Evolutionary conservation across 1,284 basidiomycete genomes (phyloP).

Genomic region (Gymnopus androsaceus): DNA sequence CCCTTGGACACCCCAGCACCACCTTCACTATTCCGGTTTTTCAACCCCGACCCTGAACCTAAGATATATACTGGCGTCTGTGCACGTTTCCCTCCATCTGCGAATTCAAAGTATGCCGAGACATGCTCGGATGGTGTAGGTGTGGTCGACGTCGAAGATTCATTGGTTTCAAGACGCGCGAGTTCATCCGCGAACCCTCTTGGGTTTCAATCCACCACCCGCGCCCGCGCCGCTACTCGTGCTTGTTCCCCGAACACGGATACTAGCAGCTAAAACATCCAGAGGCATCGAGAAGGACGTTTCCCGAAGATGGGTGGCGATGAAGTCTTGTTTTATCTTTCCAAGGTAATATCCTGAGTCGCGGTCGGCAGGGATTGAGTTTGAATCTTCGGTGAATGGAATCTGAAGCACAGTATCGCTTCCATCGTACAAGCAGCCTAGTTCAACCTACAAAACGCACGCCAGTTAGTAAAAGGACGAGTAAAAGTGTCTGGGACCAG

Average conservation of each 20-base stretch:
- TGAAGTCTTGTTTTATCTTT: too few relatives aligned
- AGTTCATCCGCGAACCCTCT: constrained; percentile 2
- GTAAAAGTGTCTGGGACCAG: too few relatives aligned
- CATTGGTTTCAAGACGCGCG: background rate
- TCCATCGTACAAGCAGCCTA: constrained; percentile 44
- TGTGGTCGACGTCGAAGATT: background rate
- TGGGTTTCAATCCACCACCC: constrained; percentile 2
- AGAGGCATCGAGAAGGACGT: constrained; percentile 12
- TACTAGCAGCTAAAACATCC: constrained; percentile 6
- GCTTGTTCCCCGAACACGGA: constrained; percentile 15
- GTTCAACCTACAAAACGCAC: background rate
- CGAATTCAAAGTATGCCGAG: constrained; percentile 12
- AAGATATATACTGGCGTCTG: constrained; percentile 61
- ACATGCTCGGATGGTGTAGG: background rate
- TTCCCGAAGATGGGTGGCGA: constrained; percentile 11
- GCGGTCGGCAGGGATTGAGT: background rate
- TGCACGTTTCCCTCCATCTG: constrained; percentile 53
- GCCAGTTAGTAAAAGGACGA: too few relatives aligned
- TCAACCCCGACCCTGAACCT: too few relatives aligned
- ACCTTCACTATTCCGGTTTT: too few relatives aligned
- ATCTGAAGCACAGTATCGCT: constrained; percentile 10
- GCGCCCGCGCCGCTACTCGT: too few relatives aligned
- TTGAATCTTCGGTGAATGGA: background rate
- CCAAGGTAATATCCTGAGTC: too few relatives aligned
- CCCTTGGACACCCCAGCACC: constrained; percentile 46